phyloP scores from a whole-genome alignment of 2,329 filamentous ascomycete genomes.

The Colletotrichum eleusines region DNA sequence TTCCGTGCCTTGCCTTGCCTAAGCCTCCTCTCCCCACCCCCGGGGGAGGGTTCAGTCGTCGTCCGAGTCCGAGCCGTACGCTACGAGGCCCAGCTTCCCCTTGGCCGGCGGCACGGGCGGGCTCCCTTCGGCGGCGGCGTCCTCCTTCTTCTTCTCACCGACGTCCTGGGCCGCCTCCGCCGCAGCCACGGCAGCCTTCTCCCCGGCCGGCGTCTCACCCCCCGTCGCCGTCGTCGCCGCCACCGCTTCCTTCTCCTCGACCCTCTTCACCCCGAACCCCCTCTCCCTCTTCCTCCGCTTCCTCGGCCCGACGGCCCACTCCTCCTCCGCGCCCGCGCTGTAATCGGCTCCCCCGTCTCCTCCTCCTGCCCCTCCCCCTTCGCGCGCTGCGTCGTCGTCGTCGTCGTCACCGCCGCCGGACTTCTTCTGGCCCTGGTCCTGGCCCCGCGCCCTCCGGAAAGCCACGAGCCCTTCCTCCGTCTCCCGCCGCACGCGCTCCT shows the following conservation, averaged over 20 bases:
- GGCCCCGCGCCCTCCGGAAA: slow-evolving; percentile 65
- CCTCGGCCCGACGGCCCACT: slow-evolving; percentile 53
- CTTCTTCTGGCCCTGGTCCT: slow-evolving; percentile 32
- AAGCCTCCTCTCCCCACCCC: not conserved
- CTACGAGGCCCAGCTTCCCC: slow-evolving; percentile 59
- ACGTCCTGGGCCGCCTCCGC: slow-evolving; percentile 31
- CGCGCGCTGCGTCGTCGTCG: slow-evolving; percentile 21
- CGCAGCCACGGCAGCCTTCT: slow-evolving; percentile 41
- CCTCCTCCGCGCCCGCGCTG: slow-evolving; percentile 43
- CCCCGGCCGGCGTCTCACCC: slow-evolving; percentile 54
- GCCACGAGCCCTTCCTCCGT: slow-evolving; percentile 67
- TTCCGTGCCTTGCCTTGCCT: not conserved
- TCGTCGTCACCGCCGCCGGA: slow-evolving; percentile 39
- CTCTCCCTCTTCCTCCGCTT: slow-evolving; percentile 55
- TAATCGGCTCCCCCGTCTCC: slow-evolving; percentile 44
- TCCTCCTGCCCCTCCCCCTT: slow-evolving; percentile 37
- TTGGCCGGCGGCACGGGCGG: slow-evolving; percentile 41
- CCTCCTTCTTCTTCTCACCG: slow-evolving; percentile 36
- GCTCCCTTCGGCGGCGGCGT: slow-evolving; percentile 3
- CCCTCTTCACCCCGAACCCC: slow-evolving; percentile 49
- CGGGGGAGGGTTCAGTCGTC: slow-evolving; percentile 51
- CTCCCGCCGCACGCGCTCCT: slow-evolving; percentile 66
- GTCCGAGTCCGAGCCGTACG: slow-evolving; percentile 68
- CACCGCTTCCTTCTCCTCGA: slow-evolving; percentile 42
- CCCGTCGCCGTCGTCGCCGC: too few species aligned